phyloP scores from a whole-genome alignment of 2,329 filamentous ascomycete species.

The Nigrospora oryzae region DNA sequence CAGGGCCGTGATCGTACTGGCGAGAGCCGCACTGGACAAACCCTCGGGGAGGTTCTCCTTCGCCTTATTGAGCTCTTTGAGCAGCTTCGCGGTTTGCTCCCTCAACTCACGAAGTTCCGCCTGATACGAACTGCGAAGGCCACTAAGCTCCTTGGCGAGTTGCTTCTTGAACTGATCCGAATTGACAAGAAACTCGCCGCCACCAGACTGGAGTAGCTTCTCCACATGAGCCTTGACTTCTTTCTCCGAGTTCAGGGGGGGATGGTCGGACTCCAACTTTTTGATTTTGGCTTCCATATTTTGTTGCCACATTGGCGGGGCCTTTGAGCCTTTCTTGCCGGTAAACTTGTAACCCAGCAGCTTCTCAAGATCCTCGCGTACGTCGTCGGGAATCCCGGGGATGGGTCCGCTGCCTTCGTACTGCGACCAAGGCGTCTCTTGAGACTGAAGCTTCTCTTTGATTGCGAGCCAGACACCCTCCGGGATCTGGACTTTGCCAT shows the following conservation, averaged over 20 bases:
- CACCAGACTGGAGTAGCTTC: background rate
- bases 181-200: slow-evolving; percentile 20
- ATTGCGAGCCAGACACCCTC: slow-evolving; percentile 60
- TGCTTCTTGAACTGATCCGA: slow-evolving; percentile 39
- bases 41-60: slow-evolving; percentile 13
- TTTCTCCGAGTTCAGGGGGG: too few relatives aligned
- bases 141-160: slow-evolving; percentile 29
- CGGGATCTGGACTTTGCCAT: slow-evolving; percentile 45
- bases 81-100: slow-evolving; percentile 8
- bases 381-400: too few relatives aligned
- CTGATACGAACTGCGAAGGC: slow-evolving; percentile 17
- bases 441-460: slow-evolving; percentile 21
- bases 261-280: too few relatives aligned
- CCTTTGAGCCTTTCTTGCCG: background rate
- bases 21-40: slow-evolving; percentile 32
- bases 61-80: slow-evolving; percentile 19
- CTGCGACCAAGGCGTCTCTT: too few relatives aligned
- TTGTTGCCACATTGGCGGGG: background rate
- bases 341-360: too few relatives aligned
- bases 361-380: too few relatives aligned
- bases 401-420: too few relatives aligned
- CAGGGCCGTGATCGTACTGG: slow-evolving; percentile 27
- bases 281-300: too few relatives aligned
- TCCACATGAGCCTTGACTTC: too few relatives aligned
- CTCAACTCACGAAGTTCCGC: background rate